phyloP scores from a whole-genome alignment of 257 asterid genomes.

The Solanum chiquidenum region DNA sequence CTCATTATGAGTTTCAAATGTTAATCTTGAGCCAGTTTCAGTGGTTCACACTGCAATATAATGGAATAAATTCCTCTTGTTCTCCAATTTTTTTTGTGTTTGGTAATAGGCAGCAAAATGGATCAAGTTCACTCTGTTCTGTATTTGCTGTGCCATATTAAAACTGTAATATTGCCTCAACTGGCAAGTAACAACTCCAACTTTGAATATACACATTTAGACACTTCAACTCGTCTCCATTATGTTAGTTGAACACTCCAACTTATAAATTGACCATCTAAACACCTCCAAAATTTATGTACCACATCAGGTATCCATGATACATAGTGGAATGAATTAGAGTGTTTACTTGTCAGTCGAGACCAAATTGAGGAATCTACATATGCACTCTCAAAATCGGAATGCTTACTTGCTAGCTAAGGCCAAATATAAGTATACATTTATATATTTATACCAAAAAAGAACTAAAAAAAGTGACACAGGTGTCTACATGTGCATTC shows the following conservation, averaged over 20 bases:
- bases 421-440: not conserved
- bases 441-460: not conserved
- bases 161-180: not conserved
- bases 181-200: not conserved
- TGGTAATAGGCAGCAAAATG: not conserved
- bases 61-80: not conserved
- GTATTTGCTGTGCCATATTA: not conserved
- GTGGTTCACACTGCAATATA: not conserved
- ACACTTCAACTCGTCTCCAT: not conserved
- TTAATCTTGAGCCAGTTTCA: not conserved
- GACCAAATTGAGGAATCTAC: not conserved
- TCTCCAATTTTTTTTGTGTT: not conserved
- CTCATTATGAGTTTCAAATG: not conserved
- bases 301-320: not conserved
- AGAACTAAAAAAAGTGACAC: not conserved
- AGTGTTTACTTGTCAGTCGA: not conserved
- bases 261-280: not conserved
- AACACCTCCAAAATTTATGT: not conserved
- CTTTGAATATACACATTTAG: not conserved
- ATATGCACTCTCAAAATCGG: not conserved
- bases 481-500: not conserved
- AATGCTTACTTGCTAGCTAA: not conserved
- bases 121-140: not conserved
- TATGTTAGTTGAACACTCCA: not conserved
- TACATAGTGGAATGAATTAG: not conserved